Evolutionary conservation across 805 yeast genomes (phyloP), one percentile per base, ranked within the genome.

Genomic region (Starmerella gropengiesseri): DNA sequence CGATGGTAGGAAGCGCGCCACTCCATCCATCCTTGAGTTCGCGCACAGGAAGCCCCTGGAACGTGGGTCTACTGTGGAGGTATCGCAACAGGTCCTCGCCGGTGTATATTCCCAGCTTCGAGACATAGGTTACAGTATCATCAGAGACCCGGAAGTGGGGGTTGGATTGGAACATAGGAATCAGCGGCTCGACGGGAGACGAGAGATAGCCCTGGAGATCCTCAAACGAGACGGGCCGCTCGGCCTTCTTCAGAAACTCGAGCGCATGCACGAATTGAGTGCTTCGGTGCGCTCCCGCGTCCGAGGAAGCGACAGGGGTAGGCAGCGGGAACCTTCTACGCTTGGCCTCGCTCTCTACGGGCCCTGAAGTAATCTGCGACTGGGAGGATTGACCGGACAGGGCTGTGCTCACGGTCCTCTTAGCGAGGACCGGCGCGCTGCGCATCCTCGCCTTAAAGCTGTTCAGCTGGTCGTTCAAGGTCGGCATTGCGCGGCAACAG

Each of bases 11-110:
- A 29, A 80, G 61, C 60, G 95, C 89, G 13, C 86, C 89, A 40
- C 82, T 74, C 99, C 99, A 91, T 19, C 98, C 98, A 56, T 85
- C 95, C 55, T 77, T 77, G 39, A 73, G 62, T 51, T 80, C 85
- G 53, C 81, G 83, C 22, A 89, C 95, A 0, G 86, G 67, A 2
- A 80, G 71, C 2, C 98, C 97, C 58, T 78, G 82, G 60, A 84
- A 87, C 1, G 95, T 83, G 2, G 81, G 77, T 63, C 86, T 95
- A 19, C 76, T 68, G 53, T 86, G 71, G 48, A 91, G 69, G 53
- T 78, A 80, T 44, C 75, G 70, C 44, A 91, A 59, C 48, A 91
- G 66, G 50, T 84, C 95, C 43, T 77, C 82, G 2, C 80, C 81
- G 4, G 81, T 74, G 55, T 82, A 78, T 46, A 91, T 87, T 56